Evolutionary conservation across 1,284 basidiomycete species (phyloP).

Genomic region (Wallemia hederae): DNA sequence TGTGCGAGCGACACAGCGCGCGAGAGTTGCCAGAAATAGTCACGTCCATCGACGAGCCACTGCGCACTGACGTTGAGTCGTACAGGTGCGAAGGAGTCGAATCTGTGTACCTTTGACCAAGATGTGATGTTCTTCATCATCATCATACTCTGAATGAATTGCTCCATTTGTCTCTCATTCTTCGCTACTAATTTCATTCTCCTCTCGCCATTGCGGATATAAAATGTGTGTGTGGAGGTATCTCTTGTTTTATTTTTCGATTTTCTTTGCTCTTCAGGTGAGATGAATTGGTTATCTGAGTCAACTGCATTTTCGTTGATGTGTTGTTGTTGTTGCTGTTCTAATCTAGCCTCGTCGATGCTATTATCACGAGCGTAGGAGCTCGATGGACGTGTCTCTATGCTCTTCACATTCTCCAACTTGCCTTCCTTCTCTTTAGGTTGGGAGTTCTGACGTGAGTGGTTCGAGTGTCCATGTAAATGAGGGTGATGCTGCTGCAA

Average conservation of each 20-base stretch:
- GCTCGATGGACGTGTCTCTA: neutral
- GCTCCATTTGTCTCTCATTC: constrained; percentile 85
- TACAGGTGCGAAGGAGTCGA: constrained; percentile 82
- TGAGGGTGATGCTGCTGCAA: constrained; percentile 3
- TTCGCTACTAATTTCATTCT: constrained; percentile 61
- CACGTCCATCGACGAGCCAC: constrained; percentile 98
- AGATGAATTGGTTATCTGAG: neutral
- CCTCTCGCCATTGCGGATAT: constrained; percentile 69
- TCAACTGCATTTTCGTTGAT: neutral
- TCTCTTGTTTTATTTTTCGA: constrained; percentile 10
- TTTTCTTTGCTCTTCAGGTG: constrained; percentile 4
- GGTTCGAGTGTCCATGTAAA: constrained; percentile 1
- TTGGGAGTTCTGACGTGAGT: constrained; percentile 1
- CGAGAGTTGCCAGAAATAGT: constrained; percentile 94
- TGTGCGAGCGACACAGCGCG: constrained; percentile 70
- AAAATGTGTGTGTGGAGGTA: constrained; percentile 56
- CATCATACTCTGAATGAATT: constrained; percentile 83
- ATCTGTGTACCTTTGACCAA: constrained; percentile 56
- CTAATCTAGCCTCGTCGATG: neutral
- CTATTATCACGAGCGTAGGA: neutral
- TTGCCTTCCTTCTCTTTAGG: constrained; percentile 1
- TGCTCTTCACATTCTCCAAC: neutral
- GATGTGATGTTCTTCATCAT: constrained; percentile 45
- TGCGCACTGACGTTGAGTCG: constrained; percentile 77
- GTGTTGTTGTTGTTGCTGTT: neutral